phyloP scores from a whole-genome alignment of 2,329 filamentous ascomycete species.

The Pseudogymnoascus sp. region DNA sequence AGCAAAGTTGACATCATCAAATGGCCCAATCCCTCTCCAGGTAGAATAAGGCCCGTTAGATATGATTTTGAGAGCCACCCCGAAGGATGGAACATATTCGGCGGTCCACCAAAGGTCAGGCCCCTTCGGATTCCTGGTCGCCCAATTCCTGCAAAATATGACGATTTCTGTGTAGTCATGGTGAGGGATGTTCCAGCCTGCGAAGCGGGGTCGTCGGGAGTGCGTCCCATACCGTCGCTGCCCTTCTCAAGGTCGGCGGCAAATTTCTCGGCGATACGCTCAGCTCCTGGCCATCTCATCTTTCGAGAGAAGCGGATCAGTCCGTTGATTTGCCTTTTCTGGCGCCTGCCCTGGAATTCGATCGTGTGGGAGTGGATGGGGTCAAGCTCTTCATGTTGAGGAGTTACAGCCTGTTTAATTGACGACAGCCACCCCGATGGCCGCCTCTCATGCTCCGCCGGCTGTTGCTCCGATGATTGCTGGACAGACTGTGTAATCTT shows the following conservation, averaged over 20 bases:
- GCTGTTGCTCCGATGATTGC: background rate
- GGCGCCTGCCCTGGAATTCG: constrained; percentile 35
- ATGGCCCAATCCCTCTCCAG: constrained; percentile 54
- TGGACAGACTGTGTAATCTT: constrained; percentile 32
- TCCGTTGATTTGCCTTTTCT: constrained; percentile 51
- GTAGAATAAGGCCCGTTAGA: constrained; percentile 55
- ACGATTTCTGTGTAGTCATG: constrained; percentile 21
- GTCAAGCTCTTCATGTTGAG: constrained; percentile 10
- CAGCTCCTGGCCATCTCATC: constrained; percentile 54
- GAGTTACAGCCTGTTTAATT: constrained; percentile 1
- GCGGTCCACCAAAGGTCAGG: constrained; percentile 35
- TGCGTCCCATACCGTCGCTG: constrained; percentile 21
- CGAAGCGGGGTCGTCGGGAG: constrained; percentile 12
- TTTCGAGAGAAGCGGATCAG: constrained; percentile 55
- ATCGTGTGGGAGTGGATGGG: constrained; percentile 1
- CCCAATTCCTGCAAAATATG: constrained; percentile 25
- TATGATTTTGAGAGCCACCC: constrained; percentile 64
- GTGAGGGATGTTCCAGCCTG: constrained; percentile 23
- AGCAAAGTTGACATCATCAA: constrained; percentile 58
- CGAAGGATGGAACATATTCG: constrained; percentile 47
- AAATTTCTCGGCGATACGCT: constrained; percentile 27
- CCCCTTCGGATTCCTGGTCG: constrained; percentile 19
- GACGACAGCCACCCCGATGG: background rate
- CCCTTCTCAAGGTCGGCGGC: constrained; percentile 21
- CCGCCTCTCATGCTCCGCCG: background rate